Evolutionary conservation across 257 asterid species (phyloP), one percentile per base, ranked within the genome.

Genomic region (Solanum ossicruentum): DNA sequence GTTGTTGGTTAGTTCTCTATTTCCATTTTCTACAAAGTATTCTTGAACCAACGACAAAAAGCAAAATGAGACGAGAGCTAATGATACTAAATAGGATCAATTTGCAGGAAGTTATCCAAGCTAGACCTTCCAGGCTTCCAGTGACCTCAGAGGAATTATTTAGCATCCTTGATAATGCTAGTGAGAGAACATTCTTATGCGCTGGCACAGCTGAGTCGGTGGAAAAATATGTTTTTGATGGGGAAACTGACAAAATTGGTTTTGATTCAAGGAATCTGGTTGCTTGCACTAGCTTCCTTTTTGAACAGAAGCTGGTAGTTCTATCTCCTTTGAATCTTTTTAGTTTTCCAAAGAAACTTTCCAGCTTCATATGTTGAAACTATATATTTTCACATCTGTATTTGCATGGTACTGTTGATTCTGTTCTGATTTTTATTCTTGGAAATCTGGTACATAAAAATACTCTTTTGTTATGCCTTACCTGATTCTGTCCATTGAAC

Each of bases 131-230:
- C 82, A 86, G 92, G 87, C 87, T 88, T 84, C 95, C 95, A 36
- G 90, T 92, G 80, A 89, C 97, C 85, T 91, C 99, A 3, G 84
- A 84, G 49, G 99, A 97, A 67, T 85, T 97, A 85, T 94, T 97
- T 83, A 88, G 91, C 84, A 86, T 93, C 89, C 98, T 97, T 89
- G 99, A 97, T 89, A 94, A 90, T 89, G 98, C 99, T 86, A 93
- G 98, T 88, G 99, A 97, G 92, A 88, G 93, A 79, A 94, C 99
- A 77, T 95, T 97, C 89, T 90, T 97, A 83, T 91, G 97, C 88
- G 97, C 93, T 73, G 99, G 99, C 72, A 92, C 95, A 32, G 97
- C 98, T 73, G 97, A 94, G 80, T 85, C 92, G 26, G 88, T 97
- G 90, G 92, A 88, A 47, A 97, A 92, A 80, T 91, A 92, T 55